Percentiles rank a stretch among this genome's conserved stretches.
Conservation (phyloP, 192 early-diverging fungal species). For the Diversispora epigaea region DNA sequence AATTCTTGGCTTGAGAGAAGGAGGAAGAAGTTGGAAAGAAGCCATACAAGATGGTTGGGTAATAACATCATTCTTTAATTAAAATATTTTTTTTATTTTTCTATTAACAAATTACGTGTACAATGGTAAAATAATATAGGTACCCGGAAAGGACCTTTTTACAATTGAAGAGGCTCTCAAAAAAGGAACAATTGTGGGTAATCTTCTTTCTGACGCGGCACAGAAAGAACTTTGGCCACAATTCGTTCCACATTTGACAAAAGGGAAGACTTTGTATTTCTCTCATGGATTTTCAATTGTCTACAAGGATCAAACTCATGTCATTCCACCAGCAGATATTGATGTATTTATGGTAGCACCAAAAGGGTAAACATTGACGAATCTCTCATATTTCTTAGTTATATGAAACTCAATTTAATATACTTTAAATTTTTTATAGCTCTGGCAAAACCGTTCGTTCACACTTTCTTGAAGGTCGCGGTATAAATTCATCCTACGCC, state of each 20-base stretch:
- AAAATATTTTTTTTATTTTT: neutral
- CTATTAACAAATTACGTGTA: neutral
- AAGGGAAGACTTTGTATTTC: constrained; percentile 98
- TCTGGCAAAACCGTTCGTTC: constrained; percentile 94
- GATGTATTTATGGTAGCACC: constrained; percentile 96
- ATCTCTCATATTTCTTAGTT: neutral
- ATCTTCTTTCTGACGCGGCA: constrained; percentile 94
- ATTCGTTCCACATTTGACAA: constrained; percentile 84
- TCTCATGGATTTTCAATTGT: constrained; percentile 96
- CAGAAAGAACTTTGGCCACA: constrained; percentile 89
- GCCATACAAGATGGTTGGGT: constrained; percentile 92
- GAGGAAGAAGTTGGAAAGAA: constrained; percentile 84
- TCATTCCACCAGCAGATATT: constrained; percentile 87
- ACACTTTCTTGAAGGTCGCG: constrained; percentile 93
- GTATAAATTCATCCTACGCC: constrained; percentile 96
- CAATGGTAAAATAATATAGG: constrained; percentile 11
- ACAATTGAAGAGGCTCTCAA: constrained; percentile 85
- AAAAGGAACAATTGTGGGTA: constrained; percentile 90
- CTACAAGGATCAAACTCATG: constrained; percentile 87
- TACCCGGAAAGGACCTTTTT: constrained; percentile 94
- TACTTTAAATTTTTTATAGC: constrained; percentile 35
- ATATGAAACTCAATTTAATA: neutral
- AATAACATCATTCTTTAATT: neutral
- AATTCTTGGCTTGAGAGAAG: constrained; percentile 89
- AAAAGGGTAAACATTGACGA: constrained; percentile 57